These are phyloP conservation scores for Oryza meyeriana DNA, from an alignment of 176 grass and related monocot species.

Conservation along the genomic window DNA sequence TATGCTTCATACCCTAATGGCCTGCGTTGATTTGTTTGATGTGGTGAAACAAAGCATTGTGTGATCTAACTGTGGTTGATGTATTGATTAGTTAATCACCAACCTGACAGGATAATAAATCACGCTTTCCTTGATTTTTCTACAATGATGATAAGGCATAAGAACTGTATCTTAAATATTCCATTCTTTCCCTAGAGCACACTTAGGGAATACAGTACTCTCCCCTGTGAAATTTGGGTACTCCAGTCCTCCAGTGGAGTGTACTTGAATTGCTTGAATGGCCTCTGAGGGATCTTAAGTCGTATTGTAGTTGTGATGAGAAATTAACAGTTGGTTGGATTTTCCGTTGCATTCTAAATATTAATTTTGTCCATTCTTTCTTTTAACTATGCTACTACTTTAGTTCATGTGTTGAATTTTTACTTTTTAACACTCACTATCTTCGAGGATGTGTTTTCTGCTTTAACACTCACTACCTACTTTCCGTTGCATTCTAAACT, in stretches of 20 bases:
- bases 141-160: not conserved
- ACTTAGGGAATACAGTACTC: not conserved
- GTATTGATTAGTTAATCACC: slow-evolving; percentile 27
- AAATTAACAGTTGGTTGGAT: no score
- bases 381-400: no score
- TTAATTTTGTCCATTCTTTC: no score
- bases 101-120: slow-evolving; percentile 13
- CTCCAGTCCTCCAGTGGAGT: not conserved
- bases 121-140: not conserved
- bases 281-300: not conserved
- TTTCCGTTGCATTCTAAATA: no score
- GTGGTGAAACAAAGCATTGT: slow-evolving; percentile 16
- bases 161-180: not conserved
- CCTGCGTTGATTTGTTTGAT: slow-evolving; percentile 37
- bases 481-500: no score
- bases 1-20: slow-evolving; percentile 23
- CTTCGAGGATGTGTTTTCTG: no score
- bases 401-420: no score
- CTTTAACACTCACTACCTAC: no score
- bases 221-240: not conserved
- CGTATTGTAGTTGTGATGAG: not conserved
- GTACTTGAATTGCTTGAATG: not conserved
- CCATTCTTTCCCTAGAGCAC: not conserved
- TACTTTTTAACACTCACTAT: no score
- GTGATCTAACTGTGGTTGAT: slow-evolving; percentile 13